Evolutionary conservation across 1,284 basidiomycete genomes (phyloP), one percentile per base, ranked within the genome.

Genomic region (Phylloporus sp.): DNA sequence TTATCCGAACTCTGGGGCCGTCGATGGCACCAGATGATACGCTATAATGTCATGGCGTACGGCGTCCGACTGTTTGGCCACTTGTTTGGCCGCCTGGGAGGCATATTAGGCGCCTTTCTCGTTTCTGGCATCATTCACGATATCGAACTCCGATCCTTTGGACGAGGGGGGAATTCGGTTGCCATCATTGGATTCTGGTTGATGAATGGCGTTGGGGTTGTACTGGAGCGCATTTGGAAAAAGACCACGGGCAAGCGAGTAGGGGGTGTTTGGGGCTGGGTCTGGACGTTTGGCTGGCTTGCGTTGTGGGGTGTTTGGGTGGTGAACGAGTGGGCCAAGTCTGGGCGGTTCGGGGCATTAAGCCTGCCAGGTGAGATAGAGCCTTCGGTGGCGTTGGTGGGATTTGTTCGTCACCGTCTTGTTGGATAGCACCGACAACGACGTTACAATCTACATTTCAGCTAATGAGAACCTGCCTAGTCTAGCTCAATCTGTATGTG

Each of bases 111-210:
- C 5, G 82, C 81, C 0, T 91, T 91, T 70, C 62, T 85, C 4
- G 64, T 82, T 12, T 90, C 88, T 1, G 88, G 82, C 10, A 56
- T 87, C 4, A 70, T 90, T 47, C 89, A 91, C 66, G 79, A 84
- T 67, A 65, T 82, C 28, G 87, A 84, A 5, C 69, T 86, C 31
- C 87, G 86, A 79, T 83, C 85, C 0, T 80, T 85, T 79, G 86
- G 83, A 2, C 76, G 76, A 15, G 87, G 87, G 11, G 79, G 79
- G 0, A 82, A 54, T 24, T 79, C 81, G 37, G 60, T 69, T 4
- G n/a, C 12, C 24, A 22, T 39, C 52, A 54, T 68, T 18, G 65
- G 65, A 1, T 71, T 72, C 61, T 74, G 70, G 70, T 50, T 86
- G 46, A 76, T 86, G 69, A 84, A 81, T 71, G 81, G 82, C 2